Evolutionary conservation across 768 basidiomycete genomes (phyloP), one percentile per base, ranked within the genome.

Genomic region (Pulveroboletus sp.): DNA sequence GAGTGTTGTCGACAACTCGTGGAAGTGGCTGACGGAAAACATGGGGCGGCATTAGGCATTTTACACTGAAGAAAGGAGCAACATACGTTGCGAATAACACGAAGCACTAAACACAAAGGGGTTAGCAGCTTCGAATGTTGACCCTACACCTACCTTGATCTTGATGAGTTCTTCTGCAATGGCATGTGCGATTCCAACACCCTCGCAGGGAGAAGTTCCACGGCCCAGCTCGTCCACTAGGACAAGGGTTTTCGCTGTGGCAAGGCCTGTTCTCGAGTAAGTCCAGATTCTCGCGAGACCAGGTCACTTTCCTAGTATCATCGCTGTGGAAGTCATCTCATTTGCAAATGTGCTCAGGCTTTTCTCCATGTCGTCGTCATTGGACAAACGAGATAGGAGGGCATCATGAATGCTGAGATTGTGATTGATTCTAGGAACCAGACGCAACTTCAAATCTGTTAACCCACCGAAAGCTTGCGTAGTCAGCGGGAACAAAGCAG

Each of bases 221-320:
- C 93, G 78, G 0, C 95, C 95, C 6, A 98, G 76, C 66, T 99
- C 96, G 63, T 99, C 96, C 13, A 98, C 79, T 8, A 97, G 67
- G 4, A 96, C 76, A n/a, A 97, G 71, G 0, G 85, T 82, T 33
- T 77, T 78, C 0, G 78, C 68, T 2, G 84, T 80, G 7, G 88
- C 83, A 13, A 95, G 73, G 1, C 89, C 89, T 85, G 50, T 36
- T 44, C 21, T 32, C 15, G 33, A 35, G 46, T 54, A 9, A 47
- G 42, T 28, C 38, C 9, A 37, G 27, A 42, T 21, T 26, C 38
- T 30, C 11, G 14, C 8, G 17, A 28, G 38, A 37, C 24, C 4
- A 15, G 5, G 17, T 33, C 7, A 39, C 66, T 46, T 51, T 83
- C 92, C 87, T 40, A 95, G 71, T 47, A 97, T 93, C 89, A 93